Evolutionary conservation across 2,329 filamentous ascomycete genomes (phyloP).

Genomic region (Cercospora sp.): DNA sequence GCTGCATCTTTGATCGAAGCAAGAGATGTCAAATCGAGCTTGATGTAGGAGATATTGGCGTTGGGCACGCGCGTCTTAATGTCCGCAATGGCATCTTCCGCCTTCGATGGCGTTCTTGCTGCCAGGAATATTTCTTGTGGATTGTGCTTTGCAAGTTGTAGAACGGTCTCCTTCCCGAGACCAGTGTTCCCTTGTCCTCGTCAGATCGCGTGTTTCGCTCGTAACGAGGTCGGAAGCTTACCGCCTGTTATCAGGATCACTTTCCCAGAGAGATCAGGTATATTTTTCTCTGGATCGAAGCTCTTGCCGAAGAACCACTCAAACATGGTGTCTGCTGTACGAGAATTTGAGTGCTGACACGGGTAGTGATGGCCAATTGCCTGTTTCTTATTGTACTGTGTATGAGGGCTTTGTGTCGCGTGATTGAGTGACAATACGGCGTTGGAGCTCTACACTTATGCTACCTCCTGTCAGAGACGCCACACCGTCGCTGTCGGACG

Average conservation of each 20-base stretch:
- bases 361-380: neutral
- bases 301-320: slow-evolving; percentile 26
- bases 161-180: slow-evolving; percentile 50
- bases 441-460: neutral
- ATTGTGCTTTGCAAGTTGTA: slow-evolving; percentile 48
- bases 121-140: slow-evolving; percentile 51
- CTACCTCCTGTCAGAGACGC: neutral
- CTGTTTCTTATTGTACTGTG: neutral
- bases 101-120: slow-evolving; percentile 47
- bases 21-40: slow-evolving; percentile 55
- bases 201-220: neutral
- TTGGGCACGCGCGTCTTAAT: slow-evolving; percentile 41
- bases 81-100: slow-evolving; percentile 43
- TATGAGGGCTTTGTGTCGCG: neutral
- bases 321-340: slow-evolving; percentile 12
- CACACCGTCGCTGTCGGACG: neutral
- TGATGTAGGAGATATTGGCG: slow-evolving; percentile 46
- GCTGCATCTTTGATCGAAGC: slow-evolving; percentile 52
- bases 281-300: slow-evolving; percentile 36
- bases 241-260: slow-evolving; percentile 35
- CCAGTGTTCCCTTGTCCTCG: slow-evolving; percentile 44
- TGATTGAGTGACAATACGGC: neutral
- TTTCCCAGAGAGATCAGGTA: slow-evolving; percentile 37
- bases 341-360: neutral
- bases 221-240: neutral